Conservation (phyloP, 129 eudicot species). For the Glebionis coronaria region DNA sequence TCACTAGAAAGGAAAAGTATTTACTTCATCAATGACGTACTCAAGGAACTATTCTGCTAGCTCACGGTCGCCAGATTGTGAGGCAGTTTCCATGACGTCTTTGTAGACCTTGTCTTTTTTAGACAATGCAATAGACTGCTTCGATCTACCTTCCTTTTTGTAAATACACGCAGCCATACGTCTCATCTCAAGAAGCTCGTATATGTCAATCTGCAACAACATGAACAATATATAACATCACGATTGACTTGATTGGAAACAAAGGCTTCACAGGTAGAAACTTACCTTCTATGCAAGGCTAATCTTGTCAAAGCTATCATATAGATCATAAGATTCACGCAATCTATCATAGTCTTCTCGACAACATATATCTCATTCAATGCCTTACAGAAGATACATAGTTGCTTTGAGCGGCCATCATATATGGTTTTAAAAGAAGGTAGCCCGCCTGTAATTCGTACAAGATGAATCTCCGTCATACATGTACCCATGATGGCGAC, state of each 20-base stretch:
- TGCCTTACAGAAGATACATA: constrained; percentile 91
- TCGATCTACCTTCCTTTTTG: constrained; percentile 97
- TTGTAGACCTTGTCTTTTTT: constrained; percentile 88
- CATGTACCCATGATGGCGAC: too few species aligned
- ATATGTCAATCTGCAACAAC: constrained; percentile 81
- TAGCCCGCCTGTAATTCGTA: constrained; percentile 70
- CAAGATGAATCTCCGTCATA: too few species aligned
- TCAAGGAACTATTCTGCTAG: constrained; percentile 88
- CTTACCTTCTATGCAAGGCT: constrained; percentile 95
- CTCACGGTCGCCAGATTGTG: constrained; percentile 96
- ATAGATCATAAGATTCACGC: constrained; percentile 89
- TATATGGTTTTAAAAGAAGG: constrained; percentile 82
- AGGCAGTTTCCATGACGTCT: constrained; percentile 96
- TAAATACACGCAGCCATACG: constrained; percentile 94
- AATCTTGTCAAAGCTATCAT: constrained; percentile 91
- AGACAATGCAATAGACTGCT: constrained; percentile 90
- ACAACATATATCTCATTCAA: constrained; percentile 90
- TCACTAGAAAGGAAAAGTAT: background rate
- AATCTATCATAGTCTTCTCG: constrained; percentile 91
- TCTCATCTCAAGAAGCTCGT: constrained; percentile 97
- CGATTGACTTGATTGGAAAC: background rate
- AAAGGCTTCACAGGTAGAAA: background rate
- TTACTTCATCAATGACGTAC: constrained; percentile 88
- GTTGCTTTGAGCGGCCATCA: constrained; percentile 97
- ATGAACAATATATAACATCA: constrained; percentile 7